Evolutionary conservation across 2,329 filamentous ascomycete species (phyloP).

Genomic region (Aurifilum marmelostoma): DNA sequence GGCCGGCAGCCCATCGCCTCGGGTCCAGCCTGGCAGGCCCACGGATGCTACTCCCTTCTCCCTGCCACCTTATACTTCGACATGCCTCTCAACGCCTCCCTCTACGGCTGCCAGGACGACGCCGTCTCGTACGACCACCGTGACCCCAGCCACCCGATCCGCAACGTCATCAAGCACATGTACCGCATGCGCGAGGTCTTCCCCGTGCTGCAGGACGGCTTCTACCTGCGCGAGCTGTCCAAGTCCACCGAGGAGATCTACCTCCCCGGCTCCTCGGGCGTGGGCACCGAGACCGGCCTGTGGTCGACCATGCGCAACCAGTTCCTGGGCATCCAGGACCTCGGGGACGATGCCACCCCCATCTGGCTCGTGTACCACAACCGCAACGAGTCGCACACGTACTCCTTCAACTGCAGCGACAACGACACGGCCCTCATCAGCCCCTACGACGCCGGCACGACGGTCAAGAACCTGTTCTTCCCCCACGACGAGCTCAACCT

Average conservation of each 20-base stretch:
- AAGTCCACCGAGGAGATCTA: conserved; percentile 57
- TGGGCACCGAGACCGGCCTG: conserved; percentile 55
- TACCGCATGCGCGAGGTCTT: conserved; percentile 61
- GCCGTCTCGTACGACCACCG: conserved; percentile 62
- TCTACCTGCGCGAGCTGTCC: conserved; percentile 57
- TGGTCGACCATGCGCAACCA: conserved; percentile 63
- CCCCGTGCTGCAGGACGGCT: conserved; percentile 63
- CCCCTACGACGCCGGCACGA: conserved; percentile 56
- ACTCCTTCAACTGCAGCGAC: conserved; percentile 50
- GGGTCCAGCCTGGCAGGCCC: conserved; percentile 64
- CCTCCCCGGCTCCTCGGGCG: conserved; percentile 55
- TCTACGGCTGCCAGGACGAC: conserved; percentile 58
- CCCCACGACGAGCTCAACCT: conserved; percentile 61
- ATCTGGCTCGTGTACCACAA: conserved; percentile 58
- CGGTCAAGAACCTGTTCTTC: conserved; percentile 66
- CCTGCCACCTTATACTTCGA: conserved; percentile 59
- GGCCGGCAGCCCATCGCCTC: conserved; percentile 66
- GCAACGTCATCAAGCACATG: conserved; percentile 64
- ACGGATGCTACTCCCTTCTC: conserved; percentile 65
- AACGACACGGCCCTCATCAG: conserved; percentile 54
- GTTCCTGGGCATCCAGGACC: conserved; percentile 48
- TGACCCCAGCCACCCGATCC: conserved; percentile 63
- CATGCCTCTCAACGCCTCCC: conserved; percentile 58
- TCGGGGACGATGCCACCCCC: conserved; percentile 44
- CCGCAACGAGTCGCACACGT: conserved; percentile 53